Evolutionary conservation across 805 yeast genomes (phyloP), one percentile per base, ranked within the genome.

Genomic region (Torulaspora quercuum): DNA sequence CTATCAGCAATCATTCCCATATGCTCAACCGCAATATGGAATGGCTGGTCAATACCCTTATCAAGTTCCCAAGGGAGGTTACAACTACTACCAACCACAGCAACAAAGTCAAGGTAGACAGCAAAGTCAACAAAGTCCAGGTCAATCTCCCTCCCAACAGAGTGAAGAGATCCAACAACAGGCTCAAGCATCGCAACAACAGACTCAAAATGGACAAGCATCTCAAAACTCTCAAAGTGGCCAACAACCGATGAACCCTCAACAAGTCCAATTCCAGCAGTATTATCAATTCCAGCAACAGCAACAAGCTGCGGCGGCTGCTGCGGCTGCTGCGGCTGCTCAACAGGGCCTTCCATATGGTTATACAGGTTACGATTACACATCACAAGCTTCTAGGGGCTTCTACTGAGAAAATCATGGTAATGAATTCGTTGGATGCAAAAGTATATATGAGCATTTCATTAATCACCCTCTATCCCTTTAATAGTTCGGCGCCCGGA

Each of bases 1-100:
- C 44, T 58, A 60, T 48, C 63, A 57, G 42, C 63, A 60, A 45
- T 52, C 59, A 10, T 55, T 60, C 57, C 63, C 63, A 37, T 59
- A 59, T 35, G 63, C 53, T 25, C 63, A 59, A 44, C 64, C 64
- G 29, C 64, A 59, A 43, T 59, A 59, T 30, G 59, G 59, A 24
- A 48, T 52, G 46, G 58, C 55, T 25, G 57, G 56, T 35, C 62
- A 57, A 46, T 56, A 55, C 34, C 58, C 59, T 32, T 50, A 52
- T 40, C 61, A 53, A 43, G 50, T 45, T 17, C 59, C 61, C 41
- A 54, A 55, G 36, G 52, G 41, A 14, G 51, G 51, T 24, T 54
- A 54, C 50, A 52, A 46, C 37, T 49, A 54, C 29, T 52, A 53
- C 36, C 59, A 49, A 35, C 55, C 49, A 23, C 51, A 44, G 25